These are phyloP conservation scores for Boletus huronensis DNA, from an alignment of 768 basidiomycete species.

Conservation along the genomic window DNA sequence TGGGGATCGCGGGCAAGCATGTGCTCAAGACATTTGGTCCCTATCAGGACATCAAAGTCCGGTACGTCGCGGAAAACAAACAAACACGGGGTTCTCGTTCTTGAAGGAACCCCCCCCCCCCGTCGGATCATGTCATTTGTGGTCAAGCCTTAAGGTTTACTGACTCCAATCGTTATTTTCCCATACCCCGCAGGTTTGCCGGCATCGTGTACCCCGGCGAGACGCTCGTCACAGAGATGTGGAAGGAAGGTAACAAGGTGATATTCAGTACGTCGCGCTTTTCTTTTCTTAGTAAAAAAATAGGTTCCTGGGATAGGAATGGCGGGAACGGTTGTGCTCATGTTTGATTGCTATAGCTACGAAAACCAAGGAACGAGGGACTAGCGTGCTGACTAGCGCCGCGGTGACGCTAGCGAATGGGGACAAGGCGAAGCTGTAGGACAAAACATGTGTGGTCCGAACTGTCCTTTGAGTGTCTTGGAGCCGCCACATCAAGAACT, in stretches of 20 bases:
- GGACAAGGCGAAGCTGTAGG: conserved; percentile 60
- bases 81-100: not conserved
- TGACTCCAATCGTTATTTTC: not conserved
- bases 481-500: not conserved
- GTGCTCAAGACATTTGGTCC: conserved; percentile 82
- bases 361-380: conserved; percentile 84
- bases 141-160: not conserved
- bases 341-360: conserved; percentile 45
- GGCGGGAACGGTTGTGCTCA: not conserved
- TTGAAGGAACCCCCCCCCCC: not conserved
- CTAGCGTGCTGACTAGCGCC: conserved; percentile 70
- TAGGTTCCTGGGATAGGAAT: not conserved
- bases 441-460: not conserved
- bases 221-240: conserved; percentile 95
- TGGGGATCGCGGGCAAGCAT: conserved; percentile 93
- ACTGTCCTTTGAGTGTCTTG: not conserved
- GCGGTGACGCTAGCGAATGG: conserved; percentile 66
- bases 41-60: conserved; percentile 92
- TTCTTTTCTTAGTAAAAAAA: not conserved
- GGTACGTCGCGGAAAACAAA: conserved; percentile 43
- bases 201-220: conserved; percentile 95
- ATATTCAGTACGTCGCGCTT: conserved; percentile 73
- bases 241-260: conserved; percentile 91
- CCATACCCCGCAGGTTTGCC: conserved; percentile 54
- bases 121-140: not conserved